Conservation (phyloP, 768 basidiomycete species). For the Podaxis rugospora region DNA sequence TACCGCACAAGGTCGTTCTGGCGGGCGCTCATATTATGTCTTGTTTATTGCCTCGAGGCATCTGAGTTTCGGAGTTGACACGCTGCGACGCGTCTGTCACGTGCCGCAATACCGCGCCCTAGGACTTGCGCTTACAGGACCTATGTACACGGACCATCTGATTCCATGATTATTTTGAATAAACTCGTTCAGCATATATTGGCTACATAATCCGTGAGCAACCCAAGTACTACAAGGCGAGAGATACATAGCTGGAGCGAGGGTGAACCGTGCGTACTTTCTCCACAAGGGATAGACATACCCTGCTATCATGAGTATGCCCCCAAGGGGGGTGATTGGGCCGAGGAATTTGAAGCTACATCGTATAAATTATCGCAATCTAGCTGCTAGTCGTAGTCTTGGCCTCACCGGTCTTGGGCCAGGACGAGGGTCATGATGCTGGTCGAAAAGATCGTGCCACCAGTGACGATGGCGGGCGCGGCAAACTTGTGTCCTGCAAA, state of each 20-base stretch:
- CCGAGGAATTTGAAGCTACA: slow-evolving; percentile 47
- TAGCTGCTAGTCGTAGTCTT: not conserved
- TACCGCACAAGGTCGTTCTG: not conserved
- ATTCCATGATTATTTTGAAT: not conserved
- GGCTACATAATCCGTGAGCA: not conserved
- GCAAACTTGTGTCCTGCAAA: slow-evolving; percentile 60
- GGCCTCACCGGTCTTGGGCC: slow-evolving; percentile 35
- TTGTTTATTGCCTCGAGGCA: slow-evolving; percentile 29
- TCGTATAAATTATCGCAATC: not conserved
- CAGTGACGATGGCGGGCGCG: slow-evolving; percentile 59
- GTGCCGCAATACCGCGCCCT: slow-evolving; percentile 18
- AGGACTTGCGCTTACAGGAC: not conserved
- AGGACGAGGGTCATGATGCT: slow-evolving; percentile 56
- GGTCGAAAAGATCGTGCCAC: slow-evolving; percentile 57
- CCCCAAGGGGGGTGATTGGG: slow-evolving; percentile 67
- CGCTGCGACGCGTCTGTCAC: slow-evolving; percentile 34
- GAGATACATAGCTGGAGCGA: slow-evolving; percentile 12
- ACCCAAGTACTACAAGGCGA: slow-evolving; percentile 8
- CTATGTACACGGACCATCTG: too few species aligned
- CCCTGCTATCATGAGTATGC: slow-evolving; percentile 63
- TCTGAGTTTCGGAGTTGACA: slow-evolving; percentile 30
- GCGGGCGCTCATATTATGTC: slow-evolving; percentile 16
- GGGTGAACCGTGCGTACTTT: not conserved
- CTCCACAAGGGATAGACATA: slow-evolving; percentile 27
- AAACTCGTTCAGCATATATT: not conserved